A percentile compares a stretch with the other conserved stretches of the same genome.
These are phyloP conservation scores for Vigna angularis DNA, from an alignment of 306 rosid species.

Conservation along the genomic window DNA sequence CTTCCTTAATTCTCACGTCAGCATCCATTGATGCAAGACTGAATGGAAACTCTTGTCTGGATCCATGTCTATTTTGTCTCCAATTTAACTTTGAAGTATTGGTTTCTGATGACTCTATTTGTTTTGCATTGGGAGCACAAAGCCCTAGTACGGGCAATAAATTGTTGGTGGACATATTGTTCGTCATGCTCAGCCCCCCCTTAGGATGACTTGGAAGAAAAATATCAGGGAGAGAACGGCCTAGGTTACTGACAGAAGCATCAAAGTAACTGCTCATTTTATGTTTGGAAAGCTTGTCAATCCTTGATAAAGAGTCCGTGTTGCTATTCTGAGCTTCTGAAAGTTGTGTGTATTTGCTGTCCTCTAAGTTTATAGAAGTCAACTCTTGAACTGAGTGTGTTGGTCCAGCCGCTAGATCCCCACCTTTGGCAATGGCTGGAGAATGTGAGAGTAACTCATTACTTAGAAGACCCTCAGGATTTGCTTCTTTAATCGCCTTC, in stretches of 20 bases:
- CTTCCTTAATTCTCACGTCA: conserved; percentile 63
- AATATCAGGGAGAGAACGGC: conserved; percentile 55
- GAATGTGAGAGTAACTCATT: conserved; percentile 51
- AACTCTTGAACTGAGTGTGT: conserved; percentile 62
- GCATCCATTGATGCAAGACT: conserved; percentile 68
- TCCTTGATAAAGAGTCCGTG: conserved; percentile 62
- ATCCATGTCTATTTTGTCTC: conserved; percentile 62
- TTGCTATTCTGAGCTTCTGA: conserved; percentile 60
- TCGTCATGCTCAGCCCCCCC: conserved; percentile 52
- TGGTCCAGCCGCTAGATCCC: conserved; percentile 56
- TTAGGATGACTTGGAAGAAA: conserved; percentile 71
- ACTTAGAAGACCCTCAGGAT: conserved; percentile 57
- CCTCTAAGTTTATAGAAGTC: conserved; percentile 67
- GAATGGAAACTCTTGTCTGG: conserved; percentile 95
- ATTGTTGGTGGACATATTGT: conserved; percentile 58
- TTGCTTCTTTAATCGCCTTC: conserved; percentile 61
- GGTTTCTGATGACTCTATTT: conserved; percentile 65
- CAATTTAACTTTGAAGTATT: conserved; percentile 70
- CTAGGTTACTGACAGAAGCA: conserved; percentile 61
- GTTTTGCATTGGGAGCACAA: conserved; percentile 88
- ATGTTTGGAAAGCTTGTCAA: conserved; percentile 60
- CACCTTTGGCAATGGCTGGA: conserved; percentile 57
- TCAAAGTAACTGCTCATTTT: conserved; percentile 62
- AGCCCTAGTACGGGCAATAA: conserved; percentile 93
- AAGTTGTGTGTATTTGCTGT: conserved; percentile 52